phyloP scores from a whole-genome alignment of 2,329 filamentous ascomycete species.

The Pseudodiploospora longispora region DNA sequence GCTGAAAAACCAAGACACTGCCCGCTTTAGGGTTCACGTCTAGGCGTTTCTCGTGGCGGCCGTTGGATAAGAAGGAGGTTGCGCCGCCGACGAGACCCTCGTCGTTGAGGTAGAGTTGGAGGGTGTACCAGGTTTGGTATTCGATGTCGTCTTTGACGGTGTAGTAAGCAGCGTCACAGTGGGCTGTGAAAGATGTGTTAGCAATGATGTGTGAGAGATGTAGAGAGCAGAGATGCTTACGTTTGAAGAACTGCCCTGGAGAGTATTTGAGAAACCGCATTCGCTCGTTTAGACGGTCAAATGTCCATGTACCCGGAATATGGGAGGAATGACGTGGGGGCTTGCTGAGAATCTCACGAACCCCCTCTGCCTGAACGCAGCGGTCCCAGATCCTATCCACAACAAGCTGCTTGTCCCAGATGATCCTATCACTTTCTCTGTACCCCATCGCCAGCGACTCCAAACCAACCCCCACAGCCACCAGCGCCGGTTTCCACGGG shows the following conservation, averaged over 20 bases:
- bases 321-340: slow-evolving; percentile 20
- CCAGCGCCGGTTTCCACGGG: slow-evolving; percentile 59
- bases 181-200: slow-evolving; percentile 34
- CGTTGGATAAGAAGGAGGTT: slow-evolving; percentile 43
- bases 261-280: slow-evolving; percentile 70
- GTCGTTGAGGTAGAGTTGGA: slow-evolving; percentile 42
- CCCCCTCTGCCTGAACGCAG: slow-evolving; percentile 34
- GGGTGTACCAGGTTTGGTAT: slow-evolving; percentile 41
- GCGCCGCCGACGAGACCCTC: slow-evolving; percentile 41
- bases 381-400: slow-evolving; percentile 57
- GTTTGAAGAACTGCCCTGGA: slow-evolving; percentile 63
- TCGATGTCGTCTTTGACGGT: slow-evolving; percentile 40
- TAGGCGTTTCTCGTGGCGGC: slow-evolving; percentile 30
- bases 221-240: slow-evolving; percentile 18
- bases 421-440: slow-evolving; percentile 67
- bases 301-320: slow-evolving; percentile 28
- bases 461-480: slow-evolving; percentile 55
- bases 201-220: background rate
- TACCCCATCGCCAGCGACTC: slow-evolving; percentile 48
- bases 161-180: slow-evolving; percentile 59
- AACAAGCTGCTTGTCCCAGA: slow-evolving; percentile 60
- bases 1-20: slow-evolving; percentile 54
- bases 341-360: slow-evolving; percentile 31
- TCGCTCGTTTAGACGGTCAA: slow-evolving; percentile 57
- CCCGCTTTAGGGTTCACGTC: slow-evolving; percentile 50